These are phyloP conservation scores for Takakia lepidozioides DNA, from an alignment of 225 moss, liverwort and hornwort species.

Conservation along the genomic window DNA sequence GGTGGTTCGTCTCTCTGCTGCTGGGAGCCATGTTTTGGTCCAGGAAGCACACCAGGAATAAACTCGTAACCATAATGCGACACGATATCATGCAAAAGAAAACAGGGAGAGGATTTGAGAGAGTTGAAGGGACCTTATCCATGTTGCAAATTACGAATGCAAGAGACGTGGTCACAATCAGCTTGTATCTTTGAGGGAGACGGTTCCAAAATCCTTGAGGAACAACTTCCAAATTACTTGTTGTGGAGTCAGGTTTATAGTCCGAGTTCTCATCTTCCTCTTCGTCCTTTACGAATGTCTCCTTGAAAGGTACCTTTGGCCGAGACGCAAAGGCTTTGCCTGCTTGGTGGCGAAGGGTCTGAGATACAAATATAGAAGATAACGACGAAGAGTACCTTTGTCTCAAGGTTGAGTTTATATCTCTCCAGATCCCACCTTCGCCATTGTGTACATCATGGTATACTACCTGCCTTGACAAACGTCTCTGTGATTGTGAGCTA, in stretches of 20 bases:
- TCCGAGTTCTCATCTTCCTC: conserved; percentile 22
- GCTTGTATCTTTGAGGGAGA: conserved; percentile 71
- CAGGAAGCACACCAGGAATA: too few species aligned
- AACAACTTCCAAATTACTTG: conserved; percentile 5
- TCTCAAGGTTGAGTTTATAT: too few species aligned
- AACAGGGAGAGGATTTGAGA: neutral
- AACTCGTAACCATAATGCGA: too few species aligned
- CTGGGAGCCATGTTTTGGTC: too few species aligned
- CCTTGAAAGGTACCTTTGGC: conserved; percentile 38
- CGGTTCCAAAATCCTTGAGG: conserved; percentile 33
- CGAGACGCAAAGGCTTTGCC: conserved; percentile 32
- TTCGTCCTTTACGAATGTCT: conserved; percentile 20
- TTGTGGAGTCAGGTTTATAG: conserved; percentile 8
- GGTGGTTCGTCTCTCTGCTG: too few species aligned
- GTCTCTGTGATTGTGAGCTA: too few species aligned
- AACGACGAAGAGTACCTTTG: too few species aligned
- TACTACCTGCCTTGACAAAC: too few species aligned
- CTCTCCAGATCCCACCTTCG: too few species aligned
- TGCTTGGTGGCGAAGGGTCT: too few species aligned
- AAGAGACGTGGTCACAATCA: conserved; percentile 74
- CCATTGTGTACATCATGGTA: too few species aligned
- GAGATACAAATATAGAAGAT: too few species aligned
- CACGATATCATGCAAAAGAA: neutral
- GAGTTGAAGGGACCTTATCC: conserved; percentile 91
- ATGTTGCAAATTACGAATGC: conserved; percentile 99